Conservation (phyloP, 345 rosid genomes). For the Linum tenue region DNA sequence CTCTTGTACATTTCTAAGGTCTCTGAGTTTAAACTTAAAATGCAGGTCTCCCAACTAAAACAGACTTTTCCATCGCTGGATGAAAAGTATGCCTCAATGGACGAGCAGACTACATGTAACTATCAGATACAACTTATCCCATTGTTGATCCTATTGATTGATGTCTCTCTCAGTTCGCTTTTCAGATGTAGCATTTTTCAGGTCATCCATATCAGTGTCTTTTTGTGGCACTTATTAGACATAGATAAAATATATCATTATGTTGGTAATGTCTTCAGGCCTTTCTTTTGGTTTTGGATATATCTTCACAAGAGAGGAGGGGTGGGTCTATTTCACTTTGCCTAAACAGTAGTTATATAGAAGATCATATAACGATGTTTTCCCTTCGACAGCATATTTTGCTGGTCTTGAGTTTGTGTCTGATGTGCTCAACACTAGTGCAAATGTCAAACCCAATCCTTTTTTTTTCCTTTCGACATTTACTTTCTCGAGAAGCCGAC, state of each 20-base stretch:
- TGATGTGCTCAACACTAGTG: too few relatives aligned
- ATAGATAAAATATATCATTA: not conserved
- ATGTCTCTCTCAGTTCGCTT: not conserved
- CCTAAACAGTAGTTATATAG: too few relatives aligned
- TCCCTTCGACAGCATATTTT: not conserved
- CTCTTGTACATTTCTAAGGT: not conserved
- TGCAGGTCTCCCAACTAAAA: constrained; percentile 53
- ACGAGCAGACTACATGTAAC: constrained; percentile 65
- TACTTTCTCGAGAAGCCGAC: not conserved
- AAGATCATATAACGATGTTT: not conserved
- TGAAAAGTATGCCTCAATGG: constrained; percentile 69
- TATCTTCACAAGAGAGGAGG: too few relatives aligned
- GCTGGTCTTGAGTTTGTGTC: constrained; percentile 12
- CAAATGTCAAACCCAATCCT: not conserved
- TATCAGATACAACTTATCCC: constrained; percentile 4
- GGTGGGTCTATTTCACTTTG: too few relatives aligned
- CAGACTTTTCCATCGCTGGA: constrained; percentile 46
- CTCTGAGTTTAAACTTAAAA: constrained; percentile 7
- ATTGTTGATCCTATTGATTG: not conserved
- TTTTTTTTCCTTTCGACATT: not conserved
- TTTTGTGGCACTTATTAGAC: too few relatives aligned
- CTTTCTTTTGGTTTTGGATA: too few relatives aligned
- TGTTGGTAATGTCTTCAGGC: too few relatives aligned
- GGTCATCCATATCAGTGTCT: too few relatives aligned
- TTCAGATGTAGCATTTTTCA: too few relatives aligned